A percentile compares a stretch with the other conserved stretches of the same genome.
These are phyloP conservation scores for Amaranthus hypochondriacus DNA, from an alignment of 148 eudicot genomes.

Conservation along the genomic window DNA sequence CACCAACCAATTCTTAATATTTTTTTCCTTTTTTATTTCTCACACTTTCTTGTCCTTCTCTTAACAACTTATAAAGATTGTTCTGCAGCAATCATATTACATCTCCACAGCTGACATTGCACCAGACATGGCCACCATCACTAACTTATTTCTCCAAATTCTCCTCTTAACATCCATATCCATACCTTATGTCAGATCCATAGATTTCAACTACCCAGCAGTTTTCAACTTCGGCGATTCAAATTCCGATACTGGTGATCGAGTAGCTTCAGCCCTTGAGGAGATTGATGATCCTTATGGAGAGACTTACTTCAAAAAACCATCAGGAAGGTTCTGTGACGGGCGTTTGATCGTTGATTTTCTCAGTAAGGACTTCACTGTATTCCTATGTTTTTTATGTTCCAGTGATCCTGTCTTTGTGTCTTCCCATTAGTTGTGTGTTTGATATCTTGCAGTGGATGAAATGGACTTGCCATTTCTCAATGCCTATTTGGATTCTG, in stretches of 20 bases:
- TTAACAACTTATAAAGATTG: constrained; percentile 25
- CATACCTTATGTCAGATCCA: constrained; percentile 31
- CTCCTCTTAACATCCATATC: constrained; percentile 31
- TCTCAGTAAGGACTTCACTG: constrained; percentile 37
- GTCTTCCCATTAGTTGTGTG: background rate
- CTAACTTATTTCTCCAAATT: constrained; percentile 17
- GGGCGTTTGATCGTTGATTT: constrained; percentile 88
- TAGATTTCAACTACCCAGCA: constrained; percentile 76
- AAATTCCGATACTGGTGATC: constrained; percentile 87
- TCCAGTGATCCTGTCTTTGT: background rate
- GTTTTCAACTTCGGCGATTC: constrained; percentile 94
- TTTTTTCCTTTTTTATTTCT: background rate
- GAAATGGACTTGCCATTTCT: constrained; percentile 83
- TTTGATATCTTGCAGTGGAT: constrained; percentile 58
- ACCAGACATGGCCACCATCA: constrained; percentile 36
- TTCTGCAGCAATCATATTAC: constrained; percentile 16
- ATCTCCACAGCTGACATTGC: constrained; percentile 18
- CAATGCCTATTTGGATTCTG: constrained; percentile 75
- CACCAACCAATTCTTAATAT: constrained; percentile 19
- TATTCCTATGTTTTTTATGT: background rate
- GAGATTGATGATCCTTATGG: constrained; percentile 69
- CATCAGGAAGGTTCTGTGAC: constrained; percentile 85
- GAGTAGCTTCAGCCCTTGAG: constrained; percentile 56
- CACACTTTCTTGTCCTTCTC: constrained; percentile 6
- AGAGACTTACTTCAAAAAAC: constrained; percentile 69